Base-by-base conservation (phyloP, 2,329 filamentous ascomycete genomes). In the Aspergillus costaricaensis region DNA sequence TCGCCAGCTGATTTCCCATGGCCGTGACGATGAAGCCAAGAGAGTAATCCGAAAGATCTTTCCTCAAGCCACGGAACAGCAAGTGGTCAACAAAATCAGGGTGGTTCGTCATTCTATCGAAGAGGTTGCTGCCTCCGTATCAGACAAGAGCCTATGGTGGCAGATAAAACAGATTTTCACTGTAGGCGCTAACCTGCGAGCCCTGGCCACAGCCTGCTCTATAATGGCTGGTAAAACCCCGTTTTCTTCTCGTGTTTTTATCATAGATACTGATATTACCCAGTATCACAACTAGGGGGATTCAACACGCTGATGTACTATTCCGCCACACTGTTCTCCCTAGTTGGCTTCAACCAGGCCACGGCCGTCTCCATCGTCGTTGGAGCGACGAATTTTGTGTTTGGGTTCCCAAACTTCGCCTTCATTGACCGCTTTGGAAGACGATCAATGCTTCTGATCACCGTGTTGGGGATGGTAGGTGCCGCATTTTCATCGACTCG, bases 291-390 rank as follows among this genome's bases (percentile, higher is more conserved):
- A 56, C 66, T 82, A 5, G 72, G 75, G 7, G 78, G 79, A 5
- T 81, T 80, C 70, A 80, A 80, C 64, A 74, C 72, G 2, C 67
- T 81, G 5, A 79, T 79, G 76, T 80, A 81, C 69, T 81, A 80
- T 58, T 74, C 72, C 2, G 70, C 76, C 0, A 80, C 76, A 0
- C 68, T 81, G 2, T 81, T 81, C 61, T 71, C 74, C 1, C 76
- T 83, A 3, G 81, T 83, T 25, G 81, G 81, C 1, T 83, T 84
- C 67, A 69, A 73, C 17, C 81, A 83, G 55, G 79, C 82, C 0
- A 76, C 79, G 0, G 80, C 79, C 1, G 81, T 84, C 21, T 81
- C 57, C 58, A 83, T 82, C 19, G 67, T 82, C 19, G 67, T 70
- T 4, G 67, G 64, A 2, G 68, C 59, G 4, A 70, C 68, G 0